phyloP scores from a whole-genome alignment of 2,329 filamentous ascomycete species.

The Trichoderma aggressivum region DNA sequence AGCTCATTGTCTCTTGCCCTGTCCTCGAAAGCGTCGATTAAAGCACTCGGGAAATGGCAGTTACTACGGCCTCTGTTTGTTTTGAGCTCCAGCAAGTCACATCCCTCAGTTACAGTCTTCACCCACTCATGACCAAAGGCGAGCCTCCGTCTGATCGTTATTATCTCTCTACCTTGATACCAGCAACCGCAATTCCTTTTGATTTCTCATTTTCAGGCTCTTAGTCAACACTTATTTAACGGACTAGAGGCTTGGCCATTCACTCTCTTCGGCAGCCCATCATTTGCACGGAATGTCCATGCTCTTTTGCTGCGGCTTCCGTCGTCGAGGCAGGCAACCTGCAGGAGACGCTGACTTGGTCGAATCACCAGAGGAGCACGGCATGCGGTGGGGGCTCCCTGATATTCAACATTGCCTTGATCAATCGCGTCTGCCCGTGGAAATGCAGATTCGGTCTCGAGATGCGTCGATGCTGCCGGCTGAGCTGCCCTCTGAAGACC shows the following conservation, averaged over 20 bases:
- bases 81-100: neutral
- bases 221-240: conserved; percentile 16
- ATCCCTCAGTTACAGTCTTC: neutral
- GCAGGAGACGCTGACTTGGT: neutral
- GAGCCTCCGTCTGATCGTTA: neutral
- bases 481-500: conserved; percentile 3
- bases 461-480: neutral
- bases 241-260: neutral
- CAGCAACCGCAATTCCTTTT: neutral
- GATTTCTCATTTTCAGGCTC: conserved; percentile 9
- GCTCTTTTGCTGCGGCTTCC: conserved; percentile 16
- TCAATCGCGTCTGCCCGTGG: neutral
- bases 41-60: neutral
- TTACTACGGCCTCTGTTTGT: neutral
- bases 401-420: neutral
- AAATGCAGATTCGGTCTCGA: neutral
- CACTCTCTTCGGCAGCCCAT: neutral
- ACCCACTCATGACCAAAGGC: neutral
- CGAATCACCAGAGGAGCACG: neutral
- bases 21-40: neutral
- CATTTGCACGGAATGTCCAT: conserved; percentile 16
- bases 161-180: conserved; percentile 5
- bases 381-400: neutral
- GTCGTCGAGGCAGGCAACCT: conserved; percentile 3
- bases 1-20: neutral